Evolutionary conservation across 345 rosid species (phyloP).

Genomic region (Eucalyptus sp.): DNA sequence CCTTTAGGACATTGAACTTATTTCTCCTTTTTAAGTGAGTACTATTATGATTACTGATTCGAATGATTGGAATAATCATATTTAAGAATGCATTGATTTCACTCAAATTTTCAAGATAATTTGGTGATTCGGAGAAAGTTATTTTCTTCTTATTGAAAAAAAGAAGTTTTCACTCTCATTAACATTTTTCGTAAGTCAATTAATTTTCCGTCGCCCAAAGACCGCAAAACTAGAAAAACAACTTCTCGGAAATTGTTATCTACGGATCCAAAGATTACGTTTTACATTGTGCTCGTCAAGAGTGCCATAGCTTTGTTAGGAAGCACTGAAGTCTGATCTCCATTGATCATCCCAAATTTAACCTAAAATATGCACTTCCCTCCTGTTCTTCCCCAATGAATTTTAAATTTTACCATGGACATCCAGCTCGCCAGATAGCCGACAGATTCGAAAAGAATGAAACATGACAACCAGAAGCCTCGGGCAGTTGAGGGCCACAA

Average conservation of each 20-base stretch:
- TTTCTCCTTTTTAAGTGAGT: background rate
- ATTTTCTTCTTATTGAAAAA: background rate
- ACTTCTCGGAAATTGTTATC: too few species aligned
- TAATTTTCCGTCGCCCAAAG: accelerated
- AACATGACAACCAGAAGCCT: background rate
- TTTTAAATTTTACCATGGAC: background rate
- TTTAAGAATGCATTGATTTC: background rate
- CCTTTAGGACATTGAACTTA: background rate
- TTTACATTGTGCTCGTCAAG: background rate
- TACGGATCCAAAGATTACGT: background rate
- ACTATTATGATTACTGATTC: too few species aligned
- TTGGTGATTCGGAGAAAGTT: background rate
- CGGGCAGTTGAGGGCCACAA: background rate
- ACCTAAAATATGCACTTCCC: background rate
- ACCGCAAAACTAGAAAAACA: too few species aligned
- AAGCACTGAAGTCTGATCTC: background rate
- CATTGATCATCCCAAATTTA: background rate
- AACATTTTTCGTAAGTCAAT: background rate
- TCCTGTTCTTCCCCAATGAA: background rate
- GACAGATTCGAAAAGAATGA: background rate
- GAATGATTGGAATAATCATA: background rate
- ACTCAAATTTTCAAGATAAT: background rate
- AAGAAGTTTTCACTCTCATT: background rate
- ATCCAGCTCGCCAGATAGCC: background rate
- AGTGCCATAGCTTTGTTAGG: background rate